Evolutionary conservation across 805 yeast genomes (phyloP).

Genomic region (Saccharomyces cerevisiae): DNA sequence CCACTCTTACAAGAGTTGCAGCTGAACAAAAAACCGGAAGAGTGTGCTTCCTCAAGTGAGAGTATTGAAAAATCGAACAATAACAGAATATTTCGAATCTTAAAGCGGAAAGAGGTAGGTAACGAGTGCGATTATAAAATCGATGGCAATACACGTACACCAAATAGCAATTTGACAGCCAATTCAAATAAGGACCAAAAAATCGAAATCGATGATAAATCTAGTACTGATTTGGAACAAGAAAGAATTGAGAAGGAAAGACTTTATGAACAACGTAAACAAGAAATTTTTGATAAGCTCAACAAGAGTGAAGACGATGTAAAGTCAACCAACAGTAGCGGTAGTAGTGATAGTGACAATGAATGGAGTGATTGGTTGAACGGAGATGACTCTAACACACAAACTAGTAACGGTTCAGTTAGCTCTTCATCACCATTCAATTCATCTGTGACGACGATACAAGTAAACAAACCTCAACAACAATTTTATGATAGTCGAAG

Average conservation of each 20-base stretch:
- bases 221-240: slow-evolving; percentile 20
- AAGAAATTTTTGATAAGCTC: slow-evolving; percentile 30
- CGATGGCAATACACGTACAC: too few species aligned
- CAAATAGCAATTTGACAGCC: background rate
- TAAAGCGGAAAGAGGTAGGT: slow-evolving; percentile 4
- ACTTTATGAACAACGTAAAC: slow-evolving; percentile 34
- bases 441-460: background rate
- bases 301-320: slow-evolving; percentile 26
- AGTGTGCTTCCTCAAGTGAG: background rate
- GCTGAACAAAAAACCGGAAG: slow-evolving; percentile 1
- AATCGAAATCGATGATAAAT: background rate
- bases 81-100: slow-evolving; percentile 4
- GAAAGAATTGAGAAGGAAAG: slow-evolving; percentile 37
- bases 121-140: background rate
- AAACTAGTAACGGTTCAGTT: slow-evolving; percentile 4
- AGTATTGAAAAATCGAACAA: background rate
- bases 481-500: background rate
- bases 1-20: slow-evolving; percentile 18
- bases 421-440: slow-evolving; percentile 2
- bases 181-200: slow-evolving; percentile 1
- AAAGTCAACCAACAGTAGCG: slow-evolving; percentile 13
- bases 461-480: background rate
- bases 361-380: background rate
- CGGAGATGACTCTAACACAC: slow-evolving; percentile 1
- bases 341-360: slow-evolving; percentile 7